Percentiles rank a stretch among this genome's conserved stretches.
phyloP scores from a whole-genome alignment of 129 eudicot species.

The Chrysanthemum seticuspe region DNA sequence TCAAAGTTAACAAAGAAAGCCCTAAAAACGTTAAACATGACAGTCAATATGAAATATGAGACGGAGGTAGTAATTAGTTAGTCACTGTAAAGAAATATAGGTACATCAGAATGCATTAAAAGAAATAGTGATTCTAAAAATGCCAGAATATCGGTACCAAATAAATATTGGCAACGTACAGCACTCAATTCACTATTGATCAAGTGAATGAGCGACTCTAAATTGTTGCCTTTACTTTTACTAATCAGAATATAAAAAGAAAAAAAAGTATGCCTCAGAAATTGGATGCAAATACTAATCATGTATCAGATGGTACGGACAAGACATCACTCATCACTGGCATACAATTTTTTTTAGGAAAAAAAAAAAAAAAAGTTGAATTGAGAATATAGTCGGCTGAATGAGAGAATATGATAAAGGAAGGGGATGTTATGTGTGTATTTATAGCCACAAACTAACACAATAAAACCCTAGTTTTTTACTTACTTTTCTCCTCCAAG shows the following conservation, averaged over 20 bases:
- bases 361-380: neutral
- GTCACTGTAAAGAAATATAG: neutral
- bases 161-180: constrained; percentile 40
- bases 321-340: constrained; percentile 41
- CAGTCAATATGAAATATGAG: too few species aligned
- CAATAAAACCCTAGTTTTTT: too few species aligned
- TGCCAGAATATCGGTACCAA: constrained; percentile 35
- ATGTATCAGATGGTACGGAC: constrained; percentile 41
- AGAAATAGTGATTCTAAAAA: constrained; percentile 6
- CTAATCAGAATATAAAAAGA: neutral
- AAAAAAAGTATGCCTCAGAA: neutral
- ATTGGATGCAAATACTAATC: constrained; percentile 27
- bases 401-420: too few species aligned
- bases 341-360: neutral
- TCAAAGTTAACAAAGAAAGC: too few species aligned
- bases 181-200: constrained; percentile 27
- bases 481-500: too few species aligned
- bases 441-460: too few species aligned
- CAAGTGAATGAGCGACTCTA: constrained; percentile 32
- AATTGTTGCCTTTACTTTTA: constrained; percentile 24
- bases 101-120: constrained; percentile 26
- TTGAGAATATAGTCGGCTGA: too few species aligned
- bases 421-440: too few species aligned
- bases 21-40: too few species aligned
- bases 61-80: too few species aligned